phyloP scores from a whole-genome alignment of 1,139 yeast species.

The Kodamaea ohmeri region DNA sequence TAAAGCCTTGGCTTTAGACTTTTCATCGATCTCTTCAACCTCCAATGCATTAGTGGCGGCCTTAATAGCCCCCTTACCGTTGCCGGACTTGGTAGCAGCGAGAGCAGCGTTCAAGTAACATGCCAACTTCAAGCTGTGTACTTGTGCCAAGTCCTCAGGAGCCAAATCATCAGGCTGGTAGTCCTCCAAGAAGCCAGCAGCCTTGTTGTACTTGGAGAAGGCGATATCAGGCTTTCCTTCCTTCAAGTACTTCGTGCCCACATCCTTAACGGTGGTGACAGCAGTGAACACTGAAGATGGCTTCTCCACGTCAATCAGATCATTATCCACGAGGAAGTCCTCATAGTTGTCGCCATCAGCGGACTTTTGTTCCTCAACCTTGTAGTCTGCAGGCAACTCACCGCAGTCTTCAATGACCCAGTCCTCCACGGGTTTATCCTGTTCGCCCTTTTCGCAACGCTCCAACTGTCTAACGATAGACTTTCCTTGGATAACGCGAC shows the following conservation, averaged over 20 bases:
- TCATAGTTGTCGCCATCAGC: slow-evolving; percentile 87
- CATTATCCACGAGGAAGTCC: slow-evolving; percentile 72
- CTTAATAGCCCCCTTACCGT: slow-evolving; percentile 53
- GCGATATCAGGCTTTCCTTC: slow-evolving; percentile 57
- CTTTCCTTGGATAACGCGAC: slow-evolving; percentile 81
- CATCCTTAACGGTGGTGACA: slow-evolving; percentile 63
- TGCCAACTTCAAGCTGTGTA: slow-evolving; percentile 57
- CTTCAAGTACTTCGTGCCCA: slow-evolving; percentile 77
- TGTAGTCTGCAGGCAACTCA: slow-evolving; percentile 60
- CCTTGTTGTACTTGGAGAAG: slow-evolving; percentile 67
- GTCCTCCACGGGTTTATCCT: slow-evolving; percentile 63
- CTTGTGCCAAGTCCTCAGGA: slow-evolving; percentile 47
- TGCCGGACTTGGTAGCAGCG: slow-evolving; percentile 64
- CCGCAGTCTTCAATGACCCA: slow-evolving; percentile 82
- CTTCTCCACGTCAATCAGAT: slow-evolving; percentile 54
- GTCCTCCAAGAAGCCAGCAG: slow-evolving; percentile 63
- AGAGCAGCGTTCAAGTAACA: slow-evolving; percentile 71
- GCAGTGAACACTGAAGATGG: slow-evolving; percentile 69
- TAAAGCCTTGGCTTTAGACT: slow-evolving; percentile 76
- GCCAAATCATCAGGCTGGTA: slow-evolving; percentile 72
- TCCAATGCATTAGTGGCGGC: slow-evolving; percentile 69
- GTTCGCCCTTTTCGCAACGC: slow-evolving; percentile 57
- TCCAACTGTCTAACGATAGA: slow-evolving; percentile 78
- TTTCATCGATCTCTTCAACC: slow-evolving; percentile 58
- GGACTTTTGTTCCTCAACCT: slow-evolving; percentile 30